These are phyloP conservation scores for Cercophora samala DNA, from an alignment of 495 filamentous ascomycete genomes.

Conservation along the genomic window DNA sequence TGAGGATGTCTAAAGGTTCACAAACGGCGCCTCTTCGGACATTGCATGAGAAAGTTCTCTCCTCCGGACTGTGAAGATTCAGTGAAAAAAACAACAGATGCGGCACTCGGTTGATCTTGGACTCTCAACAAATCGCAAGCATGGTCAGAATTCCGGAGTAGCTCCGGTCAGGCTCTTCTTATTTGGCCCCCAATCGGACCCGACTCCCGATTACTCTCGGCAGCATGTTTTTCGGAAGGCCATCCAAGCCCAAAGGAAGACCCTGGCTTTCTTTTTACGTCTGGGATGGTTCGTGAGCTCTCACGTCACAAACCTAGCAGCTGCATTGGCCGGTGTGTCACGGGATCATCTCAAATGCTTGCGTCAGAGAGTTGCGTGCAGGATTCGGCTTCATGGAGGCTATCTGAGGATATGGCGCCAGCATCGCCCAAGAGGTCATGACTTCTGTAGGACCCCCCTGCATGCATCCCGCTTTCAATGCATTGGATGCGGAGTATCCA, in stretches of 20 bases:
- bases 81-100: neutral
- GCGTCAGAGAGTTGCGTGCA: constrained; percentile 20
- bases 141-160: neutral
- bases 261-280: neutral
- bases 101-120: neutral
- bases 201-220: neutral
- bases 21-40: neutral
- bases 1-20: neutral
- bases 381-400: constrained; percentile 13
- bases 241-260: neutral
- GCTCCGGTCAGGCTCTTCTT: neutral
- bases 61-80: neutral
- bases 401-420: constrained; percentile 8
- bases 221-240: neutral
- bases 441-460: constrained; percentile 30
- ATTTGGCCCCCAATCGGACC: neutral
- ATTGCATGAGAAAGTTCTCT: neutral
- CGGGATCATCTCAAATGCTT: constrained; percentile 21
- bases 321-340: constrained; percentile 22
- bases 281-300: neutral
- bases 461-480: constrained; percentile 30
- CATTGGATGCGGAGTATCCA: constrained; percentile 28
- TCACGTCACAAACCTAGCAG: constrained; percentile 4
- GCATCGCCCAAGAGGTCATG: constrained; percentile 16
- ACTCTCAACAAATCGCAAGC: neutral